Evolutionary conservation across 441 rosid species (phyloP).

Genomic region (Pelargonium australe): DNA sequence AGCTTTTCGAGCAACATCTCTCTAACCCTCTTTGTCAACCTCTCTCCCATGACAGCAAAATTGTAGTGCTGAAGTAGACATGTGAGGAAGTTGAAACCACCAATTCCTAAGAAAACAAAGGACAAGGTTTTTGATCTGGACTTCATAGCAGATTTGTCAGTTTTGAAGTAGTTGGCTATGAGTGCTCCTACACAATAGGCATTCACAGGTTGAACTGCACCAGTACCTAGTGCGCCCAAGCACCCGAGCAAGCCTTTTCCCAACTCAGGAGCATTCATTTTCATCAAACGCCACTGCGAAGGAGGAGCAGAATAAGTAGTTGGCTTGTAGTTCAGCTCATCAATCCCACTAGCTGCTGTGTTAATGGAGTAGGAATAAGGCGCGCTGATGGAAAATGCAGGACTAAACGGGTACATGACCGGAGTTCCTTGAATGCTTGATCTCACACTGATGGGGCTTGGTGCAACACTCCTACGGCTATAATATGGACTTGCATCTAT

Average conservation of each 20-base stretch:
- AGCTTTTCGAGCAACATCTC: conserved; percentile 49
- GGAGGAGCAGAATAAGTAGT: conserved; percentile 34
- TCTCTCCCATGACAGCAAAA: conserved; percentile 63
- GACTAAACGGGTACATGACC: conserved; percentile 41
- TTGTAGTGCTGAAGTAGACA: conserved; percentile 57
- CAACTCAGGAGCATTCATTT: conserved; percentile 54
- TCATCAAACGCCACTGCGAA: conserved; percentile 55
- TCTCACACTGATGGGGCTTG: conserved; percentile 38
- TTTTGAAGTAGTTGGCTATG: conserved; percentile 41
- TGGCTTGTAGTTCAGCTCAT: conserved; percentile 28
- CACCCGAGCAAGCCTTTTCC: conserved; percentile 41
- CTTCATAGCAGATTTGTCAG: conserved; percentile 36
- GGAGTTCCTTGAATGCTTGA: conserved; percentile 42
- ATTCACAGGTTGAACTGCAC: conserved; percentile 61
- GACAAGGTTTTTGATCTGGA: conserved; percentile 41
- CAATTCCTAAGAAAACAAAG: conserved; percentile 47
- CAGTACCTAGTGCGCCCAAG: conserved; percentile 55
- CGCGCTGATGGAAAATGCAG: conserved; percentile 50
- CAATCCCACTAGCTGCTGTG: conserved; percentile 23
- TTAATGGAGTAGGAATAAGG: conserved; percentile 46
- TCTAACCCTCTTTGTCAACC: conserved; percentile 51
- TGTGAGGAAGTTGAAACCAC: conserved; percentile 42
- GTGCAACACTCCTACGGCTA: conserved; percentile 19
- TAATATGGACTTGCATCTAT: conserved; percentile 1
- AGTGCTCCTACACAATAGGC: conserved; percentile 64